A percentile compares a stretch with the other conserved stretches of the same genome.
These are phyloP conservation scores for Boletus huronensis DNA, from an alignment of 768 basidiomycete species.

Conservation along the genomic window DNA sequence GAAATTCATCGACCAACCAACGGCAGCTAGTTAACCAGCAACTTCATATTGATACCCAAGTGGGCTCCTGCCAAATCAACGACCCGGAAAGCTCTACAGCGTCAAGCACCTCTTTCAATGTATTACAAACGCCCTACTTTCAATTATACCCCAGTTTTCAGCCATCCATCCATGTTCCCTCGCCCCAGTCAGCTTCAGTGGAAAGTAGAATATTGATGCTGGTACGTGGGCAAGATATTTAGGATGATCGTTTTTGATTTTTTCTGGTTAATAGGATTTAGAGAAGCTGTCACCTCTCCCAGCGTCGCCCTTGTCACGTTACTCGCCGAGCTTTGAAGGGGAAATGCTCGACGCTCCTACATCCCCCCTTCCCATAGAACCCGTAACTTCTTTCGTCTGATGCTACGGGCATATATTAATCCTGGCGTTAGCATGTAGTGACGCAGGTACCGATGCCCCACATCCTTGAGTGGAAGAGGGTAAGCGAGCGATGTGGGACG, in stretches of 20 bases:
- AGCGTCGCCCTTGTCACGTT: conserved; percentile 10
- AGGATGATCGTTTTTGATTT: not conserved
- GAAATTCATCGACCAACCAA: not conserved
- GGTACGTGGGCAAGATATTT: conserved; percentile 6
- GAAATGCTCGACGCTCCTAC: not conserved
- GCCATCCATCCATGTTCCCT: conserved; percentile 3
- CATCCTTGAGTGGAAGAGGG: conserved; percentile 26
- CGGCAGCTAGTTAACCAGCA: conserved; percentile 7
- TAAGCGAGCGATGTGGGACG: conserved; percentile 21
- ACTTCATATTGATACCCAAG: conserved; percentile 21
- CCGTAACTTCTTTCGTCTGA: conserved; percentile 9
- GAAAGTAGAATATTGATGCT: conserved; percentile 1
- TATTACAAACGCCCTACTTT: conserved; percentile 10
- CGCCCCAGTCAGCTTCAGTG: conserved; percentile 10
- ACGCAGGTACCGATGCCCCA: conserved; percentile 24
- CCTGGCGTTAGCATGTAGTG: conserved; percentile 17
- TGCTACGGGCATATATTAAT: not conserved
- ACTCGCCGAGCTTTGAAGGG: not conserved
- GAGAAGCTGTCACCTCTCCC: conserved; percentile 8
- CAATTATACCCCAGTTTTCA: not conserved
- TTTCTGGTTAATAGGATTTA: conserved; percentile 9
- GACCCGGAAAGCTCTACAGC: conserved; percentile 19
- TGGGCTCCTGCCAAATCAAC: not conserved
- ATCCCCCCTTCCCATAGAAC: not conserved
- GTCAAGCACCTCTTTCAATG: conserved; percentile 8